Conservation (phyloP, 1,284 basidiomycete species). For the Ganoderma lingzhi region DNA sequence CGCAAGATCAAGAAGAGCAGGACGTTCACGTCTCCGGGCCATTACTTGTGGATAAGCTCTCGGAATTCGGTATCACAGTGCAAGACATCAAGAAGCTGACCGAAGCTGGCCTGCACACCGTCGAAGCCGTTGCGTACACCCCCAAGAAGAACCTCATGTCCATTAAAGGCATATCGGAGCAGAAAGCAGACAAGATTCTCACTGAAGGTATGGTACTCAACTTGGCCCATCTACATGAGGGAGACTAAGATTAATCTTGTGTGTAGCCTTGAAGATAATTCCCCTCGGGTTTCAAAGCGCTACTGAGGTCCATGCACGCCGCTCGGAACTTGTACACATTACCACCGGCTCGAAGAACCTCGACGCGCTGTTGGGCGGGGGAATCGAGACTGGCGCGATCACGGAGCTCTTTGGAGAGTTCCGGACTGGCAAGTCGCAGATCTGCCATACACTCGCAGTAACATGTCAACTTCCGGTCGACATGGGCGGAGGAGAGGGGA, state of each 20-base stretch:
- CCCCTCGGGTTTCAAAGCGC: conserved; percentile 99
- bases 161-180: conserved; percentile 98
- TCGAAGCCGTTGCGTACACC: conserved; percentile 97
- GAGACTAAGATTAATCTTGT: neutral
- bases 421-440: conserved; percentile 97
- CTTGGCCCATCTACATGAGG: neutral
- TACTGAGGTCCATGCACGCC: conserved; percentile 94
- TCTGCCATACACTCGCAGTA: conserved; percentile 98
- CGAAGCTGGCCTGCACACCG: conserved; percentile 94
- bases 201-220: conserved; percentile 74
- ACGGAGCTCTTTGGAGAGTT: conserved; percentile 99
- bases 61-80: conserved; percentile 90
- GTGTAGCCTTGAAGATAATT: conserved; percentile 89
- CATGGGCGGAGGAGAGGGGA: conserved; percentile 99
- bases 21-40: conserved; percentile 77
- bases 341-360: conserved; percentile 97
- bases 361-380: conserved; percentile 95
- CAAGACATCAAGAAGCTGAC: conserved; percentile 96
- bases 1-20: conserved; percentile 62
- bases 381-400: conserved; percentile 98
- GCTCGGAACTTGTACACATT: conserved; percentile 97
- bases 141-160: conserved; percentile 93
- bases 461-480: conserved; percentile 97
- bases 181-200: conserved; percentile 97
- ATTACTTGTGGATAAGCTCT: conserved; percentile 83